Percentiles rank a stretch among this genome's conserved stretches.
phyloP scores from a whole-genome alignment of 805 yeast genomes.

The Hanseniaspora nectarophila region DNA sequence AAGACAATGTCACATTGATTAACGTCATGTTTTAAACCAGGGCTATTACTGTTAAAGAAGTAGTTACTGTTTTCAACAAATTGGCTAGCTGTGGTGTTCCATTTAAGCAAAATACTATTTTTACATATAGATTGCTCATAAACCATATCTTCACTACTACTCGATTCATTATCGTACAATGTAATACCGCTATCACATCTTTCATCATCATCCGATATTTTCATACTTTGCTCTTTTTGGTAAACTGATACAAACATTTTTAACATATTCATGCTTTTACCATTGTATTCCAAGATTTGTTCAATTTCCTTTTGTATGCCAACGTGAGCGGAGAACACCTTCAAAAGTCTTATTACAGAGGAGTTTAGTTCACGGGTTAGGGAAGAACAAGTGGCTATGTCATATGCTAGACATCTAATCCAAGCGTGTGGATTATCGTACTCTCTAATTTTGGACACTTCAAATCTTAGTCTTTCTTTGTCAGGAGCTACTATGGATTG shows the following conservation, averaged over 20 bases:
- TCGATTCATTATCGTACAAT: conserved; percentile 3
- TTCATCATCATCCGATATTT: not conserved
- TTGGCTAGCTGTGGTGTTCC: not conserved
- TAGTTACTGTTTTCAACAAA: not conserved
- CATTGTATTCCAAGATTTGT: not conserved
- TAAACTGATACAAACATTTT: not conserved
- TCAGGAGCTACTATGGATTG: not conserved
- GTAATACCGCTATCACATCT: conserved; percentile 12
- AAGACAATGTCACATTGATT: not conserved
- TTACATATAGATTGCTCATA: not conserved
- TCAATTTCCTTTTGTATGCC: not conserved
- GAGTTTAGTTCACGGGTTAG: not conserved
- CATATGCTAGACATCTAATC: not conserved
- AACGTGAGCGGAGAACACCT: not conserved
- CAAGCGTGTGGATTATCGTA: conserved; percentile 9
- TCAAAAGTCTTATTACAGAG: not conserved
- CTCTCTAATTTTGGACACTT: not conserved
- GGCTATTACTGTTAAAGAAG: too few relatives aligned
- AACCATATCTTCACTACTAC: not conserved
- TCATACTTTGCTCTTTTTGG: not conserved
- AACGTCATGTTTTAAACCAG: not conserved
- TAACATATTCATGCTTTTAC: not conserved
- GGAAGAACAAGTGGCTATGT: not conserved
- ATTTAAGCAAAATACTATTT: not conserved
- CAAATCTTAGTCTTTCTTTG: not conserved